Evolutionary conservation across 345 rosid genomes (phyloP).

Genomic region (Murraya koenigii): DNA sequence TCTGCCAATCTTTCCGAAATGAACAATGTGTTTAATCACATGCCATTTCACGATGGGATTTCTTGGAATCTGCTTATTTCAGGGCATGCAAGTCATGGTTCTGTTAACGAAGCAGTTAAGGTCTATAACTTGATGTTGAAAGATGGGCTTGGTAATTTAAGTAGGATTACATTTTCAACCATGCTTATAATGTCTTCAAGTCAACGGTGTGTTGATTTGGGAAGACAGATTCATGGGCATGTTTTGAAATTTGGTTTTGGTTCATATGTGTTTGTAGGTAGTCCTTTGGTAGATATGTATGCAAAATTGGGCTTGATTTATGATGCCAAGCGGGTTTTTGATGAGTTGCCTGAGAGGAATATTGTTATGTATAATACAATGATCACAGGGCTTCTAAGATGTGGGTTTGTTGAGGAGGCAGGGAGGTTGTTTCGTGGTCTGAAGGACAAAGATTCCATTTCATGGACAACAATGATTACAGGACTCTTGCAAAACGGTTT

Average conservation of each 20-base stretch:
- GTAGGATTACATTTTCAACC: constrained; percentile 69
- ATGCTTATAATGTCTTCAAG: constrained; percentile 62
- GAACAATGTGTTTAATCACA: constrained; percentile 47
- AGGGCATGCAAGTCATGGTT: constrained; percentile 54
- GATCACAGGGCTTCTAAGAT: constrained; percentile 64
- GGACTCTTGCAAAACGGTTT: constrained; percentile 71
- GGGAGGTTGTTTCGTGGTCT: constrained; percentile 47
- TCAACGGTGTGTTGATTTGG: constrained; percentile 44
- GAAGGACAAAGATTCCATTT: constrained; percentile 71
- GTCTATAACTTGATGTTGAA: constrained; percentile 64
- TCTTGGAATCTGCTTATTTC: constrained; percentile 84
- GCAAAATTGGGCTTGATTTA: constrained; percentile 55
- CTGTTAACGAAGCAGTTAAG: constrained; percentile 47
- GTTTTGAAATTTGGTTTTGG: constrained; percentile 64
- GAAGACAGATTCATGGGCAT: constrained; percentile 77
- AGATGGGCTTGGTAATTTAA: constrained; percentile 48
- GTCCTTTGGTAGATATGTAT: constrained; percentile 84
- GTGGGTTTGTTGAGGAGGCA: constrained; percentile 67
- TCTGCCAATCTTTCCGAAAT: constrained; percentile 53
- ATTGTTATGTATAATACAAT: constrained; percentile 68
- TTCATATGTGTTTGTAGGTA: constrained; percentile 55
- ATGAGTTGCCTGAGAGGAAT: constrained; percentile 47
- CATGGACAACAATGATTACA: constrained; percentile 88
- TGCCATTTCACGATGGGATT: constrained; percentile 68
- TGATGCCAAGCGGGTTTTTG: constrained; percentile 62